Conservation (phyloP, 2,329 filamentous ascomycete genomes). For the Nothophaeocryptopus gaeumannii region DNA sequence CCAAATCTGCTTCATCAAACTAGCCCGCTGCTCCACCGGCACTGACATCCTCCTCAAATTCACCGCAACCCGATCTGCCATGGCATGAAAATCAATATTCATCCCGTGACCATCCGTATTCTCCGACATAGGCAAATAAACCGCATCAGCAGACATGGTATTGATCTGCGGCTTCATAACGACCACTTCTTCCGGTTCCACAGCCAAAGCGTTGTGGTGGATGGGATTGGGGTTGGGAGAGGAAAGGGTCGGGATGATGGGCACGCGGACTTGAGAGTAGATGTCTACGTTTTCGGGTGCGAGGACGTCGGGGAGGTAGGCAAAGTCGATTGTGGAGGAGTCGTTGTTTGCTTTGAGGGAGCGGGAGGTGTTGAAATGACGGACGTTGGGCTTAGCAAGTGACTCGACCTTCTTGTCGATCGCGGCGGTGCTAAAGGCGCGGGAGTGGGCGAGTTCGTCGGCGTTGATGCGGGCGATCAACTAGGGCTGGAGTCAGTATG, state of each 20-base stretch:
- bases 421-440: constrained; percentile 55
- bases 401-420: constrained; percentile 32
- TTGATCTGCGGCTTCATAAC: constrained; percentile 59
- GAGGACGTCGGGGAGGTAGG: constrained; percentile 53
- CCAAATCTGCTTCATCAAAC: constrained; percentile 44
- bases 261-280: constrained; percentile 29
- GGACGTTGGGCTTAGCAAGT: constrained; percentile 34
- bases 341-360: constrained; percentile 56
- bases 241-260: constrained; percentile 30
- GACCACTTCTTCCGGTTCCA: constrained; percentile 28
- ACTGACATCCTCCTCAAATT: constrained; percentile 33
- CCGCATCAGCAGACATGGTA: constrained; percentile 49
- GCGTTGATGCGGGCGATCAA: constrained; percentile 53
- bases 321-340: constrained; percentile 61
- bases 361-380: constrained; percentile 62
- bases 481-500: constrained; percentile 31
- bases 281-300: constrained; percentile 19
- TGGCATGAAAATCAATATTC: constrained; percentile 56
- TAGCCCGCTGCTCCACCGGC: constrained; percentile 42
- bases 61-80: constrained; percentile 46
- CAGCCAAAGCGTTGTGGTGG: not conserved
- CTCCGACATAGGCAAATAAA: constrained; percentile 57
- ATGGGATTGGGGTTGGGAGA: constrained; percentile 13
- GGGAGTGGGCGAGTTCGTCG: constrained; percentile 52
- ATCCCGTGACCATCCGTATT: constrained; percentile 56